phyloP scores from a whole-genome alignment of 2,329 filamentous ascomycete genomes.

The Hirsutella minnesotensis region DNA sequence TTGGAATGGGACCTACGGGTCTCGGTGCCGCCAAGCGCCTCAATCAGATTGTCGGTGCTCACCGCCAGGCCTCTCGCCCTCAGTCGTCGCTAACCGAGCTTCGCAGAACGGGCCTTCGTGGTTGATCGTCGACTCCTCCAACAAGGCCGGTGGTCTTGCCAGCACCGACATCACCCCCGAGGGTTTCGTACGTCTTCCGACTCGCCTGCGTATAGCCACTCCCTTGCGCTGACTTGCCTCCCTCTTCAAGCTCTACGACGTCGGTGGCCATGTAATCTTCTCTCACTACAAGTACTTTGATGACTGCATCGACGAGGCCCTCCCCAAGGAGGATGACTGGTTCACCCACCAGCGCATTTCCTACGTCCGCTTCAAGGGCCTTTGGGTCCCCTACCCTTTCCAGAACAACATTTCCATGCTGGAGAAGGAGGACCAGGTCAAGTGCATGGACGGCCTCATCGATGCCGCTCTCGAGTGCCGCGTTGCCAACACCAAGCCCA shows the following conservation, averaged over 20 bases:
- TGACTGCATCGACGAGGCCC: conserved; percentile 93
- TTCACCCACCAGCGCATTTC: conserved; percentile 97
- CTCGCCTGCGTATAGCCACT: conserved; percentile 3
- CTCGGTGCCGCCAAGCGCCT: conserved; percentile 96
- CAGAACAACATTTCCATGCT: conserved; percentile 99
- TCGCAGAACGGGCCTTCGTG: conserved; percentile 78
- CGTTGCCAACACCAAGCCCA: conserved; percentile 81
- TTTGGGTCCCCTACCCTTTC: conserved; percentile 98
- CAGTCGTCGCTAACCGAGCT: not conserved
- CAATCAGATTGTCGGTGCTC: conserved; percentile 72
- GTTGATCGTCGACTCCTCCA: conserved; percentile 87
- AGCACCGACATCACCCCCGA: conserved; percentile 91
- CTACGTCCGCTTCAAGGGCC: conserved; percentile 90
- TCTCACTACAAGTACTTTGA: conserved; percentile 99
- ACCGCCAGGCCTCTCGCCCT: conserved; percentile 13
- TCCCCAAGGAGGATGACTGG: conserved; percentile 91
- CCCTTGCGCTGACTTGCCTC: conserved; percentile 8
- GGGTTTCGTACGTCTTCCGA: conserved; percentile 69
- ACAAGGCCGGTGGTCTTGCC: conserved; percentile 88
- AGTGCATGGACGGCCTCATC: conserved; percentile 89
- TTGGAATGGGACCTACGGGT: conserved; percentile 94
- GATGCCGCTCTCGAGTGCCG: conserved; percentile 82
- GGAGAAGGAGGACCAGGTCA: conserved; percentile 92
- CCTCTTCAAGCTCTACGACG: conserved; percentile 76
- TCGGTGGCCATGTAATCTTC: conserved; percentile 97